phyloP scores from a whole-genome alignment of 1,284 basidiomycete genomes.

The Heliocybe sulcata region DNA sequence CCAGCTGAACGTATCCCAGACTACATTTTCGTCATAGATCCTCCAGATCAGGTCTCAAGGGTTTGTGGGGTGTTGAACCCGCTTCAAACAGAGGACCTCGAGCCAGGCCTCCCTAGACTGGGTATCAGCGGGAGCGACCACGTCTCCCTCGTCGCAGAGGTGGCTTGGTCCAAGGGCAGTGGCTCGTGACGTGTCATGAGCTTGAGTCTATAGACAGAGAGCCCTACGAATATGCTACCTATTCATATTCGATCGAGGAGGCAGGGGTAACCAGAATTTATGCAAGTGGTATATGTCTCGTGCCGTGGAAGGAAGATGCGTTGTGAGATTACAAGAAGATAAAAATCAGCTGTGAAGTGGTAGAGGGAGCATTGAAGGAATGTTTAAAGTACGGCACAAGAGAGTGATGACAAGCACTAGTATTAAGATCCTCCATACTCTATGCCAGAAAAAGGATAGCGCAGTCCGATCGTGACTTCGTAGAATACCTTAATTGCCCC shows the following conservation, averaged over 20 bases:
- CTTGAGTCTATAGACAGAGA: too few species aligned
- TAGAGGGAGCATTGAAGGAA: neutral
- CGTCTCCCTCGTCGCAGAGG: constrained; percentile 63
- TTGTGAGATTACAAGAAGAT: neutral
- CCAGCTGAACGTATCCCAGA: constrained; percentile 36
- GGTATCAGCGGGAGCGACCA: constrained; percentile 86
- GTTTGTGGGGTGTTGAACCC: constrained; percentile 63
- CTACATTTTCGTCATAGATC: constrained; percentile 75
- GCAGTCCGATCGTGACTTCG: neutral
- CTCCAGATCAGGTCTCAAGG: constrained; percentile 27
- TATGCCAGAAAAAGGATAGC: neutral
- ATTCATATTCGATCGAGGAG: too few species aligned
- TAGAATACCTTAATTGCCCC: neutral
- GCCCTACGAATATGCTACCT: too few species aligned
- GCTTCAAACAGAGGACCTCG: constrained; percentile 55
- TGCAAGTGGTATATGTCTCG: neutral
- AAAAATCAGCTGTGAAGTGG: neutral
- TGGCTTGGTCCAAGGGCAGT: constrained; percentile 22
- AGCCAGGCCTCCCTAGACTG: constrained; percentile 72
- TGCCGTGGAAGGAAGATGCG: neutral
- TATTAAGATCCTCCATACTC: neutral
- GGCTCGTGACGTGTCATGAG: too few species aligned
- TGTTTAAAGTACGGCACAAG: neutral
- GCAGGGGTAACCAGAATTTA: neutral
- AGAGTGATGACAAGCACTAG: neutral